Conservation (phyloP, 306 rosid genomes). For the Phaseolus lunatus region DNA sequence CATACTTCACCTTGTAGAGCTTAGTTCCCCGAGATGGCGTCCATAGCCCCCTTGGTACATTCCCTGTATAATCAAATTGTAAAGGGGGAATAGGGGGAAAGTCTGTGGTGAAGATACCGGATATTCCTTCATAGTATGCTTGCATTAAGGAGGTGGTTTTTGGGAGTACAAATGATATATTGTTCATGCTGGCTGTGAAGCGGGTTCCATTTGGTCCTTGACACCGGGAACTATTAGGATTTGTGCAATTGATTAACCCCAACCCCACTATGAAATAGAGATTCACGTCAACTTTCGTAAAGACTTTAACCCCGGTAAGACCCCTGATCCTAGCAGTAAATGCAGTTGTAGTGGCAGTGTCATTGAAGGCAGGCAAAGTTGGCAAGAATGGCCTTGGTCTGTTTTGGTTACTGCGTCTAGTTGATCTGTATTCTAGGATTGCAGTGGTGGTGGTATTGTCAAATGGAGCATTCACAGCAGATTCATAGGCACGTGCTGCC, state of each 20-base stretch:
- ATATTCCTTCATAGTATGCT: conserved; percentile 75
- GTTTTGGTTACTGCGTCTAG: conserved; percentile 39
- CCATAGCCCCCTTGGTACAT: conserved; percentile 82
- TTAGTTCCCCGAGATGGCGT: conserved; percentile 70
- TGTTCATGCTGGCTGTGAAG: conserved; percentile 86
- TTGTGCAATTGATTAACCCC: conserved; percentile 82
- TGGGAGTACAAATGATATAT: conserved; percentile 80
- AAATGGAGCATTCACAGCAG: conserved; percentile 81
- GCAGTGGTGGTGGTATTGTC: conserved; percentile 97
- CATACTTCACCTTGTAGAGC: conserved; percentile 69
- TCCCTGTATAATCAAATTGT: conserved; percentile 82
- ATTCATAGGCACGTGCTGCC: conserved; percentile 74
- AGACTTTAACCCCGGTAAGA: conserved; percentile 55
- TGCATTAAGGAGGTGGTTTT: conserved; percentile 77
- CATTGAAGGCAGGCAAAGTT: conserved; percentile 56
- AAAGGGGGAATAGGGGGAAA: conserved; percentile 82
- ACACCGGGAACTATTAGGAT: conserved; percentile 84
- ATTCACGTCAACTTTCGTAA: conserved; percentile 53
- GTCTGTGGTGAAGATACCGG: conserved; percentile 82
- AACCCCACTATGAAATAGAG: conserved; percentile 72
- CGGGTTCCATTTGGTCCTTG: conserved; percentile 99
- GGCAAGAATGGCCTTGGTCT: conserved; percentile 62
- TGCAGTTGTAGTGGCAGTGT: conserved; percentile 73
- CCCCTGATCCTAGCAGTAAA: conserved; percentile 65
- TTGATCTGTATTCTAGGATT: conserved; percentile 77